Evolutionary conservation across 2,329 filamentous ascomycete species (phyloP).

Genomic region (Aspergillus sp.): DNA sequence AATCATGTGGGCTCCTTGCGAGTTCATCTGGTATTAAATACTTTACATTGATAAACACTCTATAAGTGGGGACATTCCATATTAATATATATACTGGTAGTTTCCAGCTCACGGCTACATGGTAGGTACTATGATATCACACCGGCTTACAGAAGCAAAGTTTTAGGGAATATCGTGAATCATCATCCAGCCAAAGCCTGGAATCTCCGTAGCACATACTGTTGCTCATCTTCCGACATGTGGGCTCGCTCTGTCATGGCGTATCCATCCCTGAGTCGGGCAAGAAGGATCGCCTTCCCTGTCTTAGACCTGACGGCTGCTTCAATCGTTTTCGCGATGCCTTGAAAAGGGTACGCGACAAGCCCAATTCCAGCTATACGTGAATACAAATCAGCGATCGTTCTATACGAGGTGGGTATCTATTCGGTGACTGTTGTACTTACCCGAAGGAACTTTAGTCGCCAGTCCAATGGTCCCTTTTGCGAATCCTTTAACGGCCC

Average conservation of each 20-base stretch:
- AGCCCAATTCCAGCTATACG: constrained; percentile 29
- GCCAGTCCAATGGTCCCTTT: constrained; percentile 34
- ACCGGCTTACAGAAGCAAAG: background rate
- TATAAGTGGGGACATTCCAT: no score
- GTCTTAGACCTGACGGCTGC: constrained; percentile 28
- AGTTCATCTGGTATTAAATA: no score
- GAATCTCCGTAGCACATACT: constrained; percentile 7
- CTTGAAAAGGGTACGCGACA: constrained; percentile 37
- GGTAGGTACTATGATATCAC: no score
- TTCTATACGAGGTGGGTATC: background rate
- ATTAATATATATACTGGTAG: no score
- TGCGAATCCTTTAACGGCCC: constrained; percentile 36
- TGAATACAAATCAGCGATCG: background rate
- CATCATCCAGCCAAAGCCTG: constrained; percentile 9
- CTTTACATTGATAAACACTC: background rate
- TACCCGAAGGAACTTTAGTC: constrained; percentile 30
- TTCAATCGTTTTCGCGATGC: constrained; percentile 37
- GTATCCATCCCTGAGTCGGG: constrained; percentile 24
- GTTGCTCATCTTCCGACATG: background rate
- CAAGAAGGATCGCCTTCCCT: constrained; percentile 26
- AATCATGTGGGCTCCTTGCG: no score
- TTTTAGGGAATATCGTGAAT: background rate
- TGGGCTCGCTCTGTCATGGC: background rate
- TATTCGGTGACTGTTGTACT: background rate
- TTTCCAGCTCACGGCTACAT: no score